Conservation (phyloP, 2,329 filamentous ascomycete genomes). For the Ophiocordyceps camponoti-leonardi region DNA sequence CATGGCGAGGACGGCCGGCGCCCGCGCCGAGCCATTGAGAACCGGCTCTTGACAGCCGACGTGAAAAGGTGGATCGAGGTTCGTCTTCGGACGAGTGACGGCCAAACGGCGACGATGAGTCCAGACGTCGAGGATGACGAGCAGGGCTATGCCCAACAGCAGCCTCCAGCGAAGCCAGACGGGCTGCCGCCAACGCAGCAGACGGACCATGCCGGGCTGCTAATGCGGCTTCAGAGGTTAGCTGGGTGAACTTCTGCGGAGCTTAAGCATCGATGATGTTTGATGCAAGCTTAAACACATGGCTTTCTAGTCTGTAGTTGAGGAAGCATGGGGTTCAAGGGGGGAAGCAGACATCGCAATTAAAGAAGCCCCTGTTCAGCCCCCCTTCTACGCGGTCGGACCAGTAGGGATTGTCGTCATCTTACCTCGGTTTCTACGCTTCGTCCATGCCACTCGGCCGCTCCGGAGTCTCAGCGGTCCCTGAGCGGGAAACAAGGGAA, state of each 20-base stretch:
- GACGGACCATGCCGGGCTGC: background rate
- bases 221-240: background rate
- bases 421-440: background rate
- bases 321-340: background rate
- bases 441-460: background rate
- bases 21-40: background rate
- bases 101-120: background rate
- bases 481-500: background rate
- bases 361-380: background rate
- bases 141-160: background rate
- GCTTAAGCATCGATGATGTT: background rate
- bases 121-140: background rate
- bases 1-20: background rate
- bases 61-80: background rate
- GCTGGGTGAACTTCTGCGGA: background rate
- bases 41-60: background rate
- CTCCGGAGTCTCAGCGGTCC: background rate
- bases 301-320: background rate
- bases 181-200: background rate
- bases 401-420: background rate
- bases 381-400: background rate
- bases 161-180: background rate
- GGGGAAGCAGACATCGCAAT: background rate
- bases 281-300: background rate
- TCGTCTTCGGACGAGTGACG: background rate